These are phyloP conservation scores for Suillus clintonianus DNA, from an alignment of 768 basidiomycete genomes.

Conservation along the genomic window DNA sequence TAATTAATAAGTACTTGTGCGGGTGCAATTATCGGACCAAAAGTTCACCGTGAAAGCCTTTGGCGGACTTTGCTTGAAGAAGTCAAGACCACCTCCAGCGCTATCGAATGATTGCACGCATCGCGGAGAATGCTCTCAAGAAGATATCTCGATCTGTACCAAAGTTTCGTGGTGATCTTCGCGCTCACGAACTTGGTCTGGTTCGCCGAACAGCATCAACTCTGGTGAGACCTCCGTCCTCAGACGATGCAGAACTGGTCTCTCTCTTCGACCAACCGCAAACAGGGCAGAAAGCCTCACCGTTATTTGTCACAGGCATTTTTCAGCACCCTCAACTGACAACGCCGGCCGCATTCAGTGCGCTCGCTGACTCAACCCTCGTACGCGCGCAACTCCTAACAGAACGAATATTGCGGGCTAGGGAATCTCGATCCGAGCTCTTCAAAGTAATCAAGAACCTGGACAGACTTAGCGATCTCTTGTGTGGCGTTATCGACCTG, in stretches of 20 bases:
- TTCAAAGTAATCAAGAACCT: conserved; percentile 91
- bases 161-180: conserved; percentile 46
- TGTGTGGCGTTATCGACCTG: conserved; percentile 96
- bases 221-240: conserved; percentile 52
- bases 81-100: conserved; percentile 1
- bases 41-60: not conserved
- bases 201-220: conserved; percentile 38
- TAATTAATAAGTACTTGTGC: no score
- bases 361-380: conserved; percentile 78
- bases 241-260: conserved; percentile 66
- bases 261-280: conserved; percentile 72
- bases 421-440: conserved; percentile 73
- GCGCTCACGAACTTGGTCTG: conserved; percentile 26
- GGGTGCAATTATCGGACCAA: conserved; percentile 1
- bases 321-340: conserved; percentile 80
- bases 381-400: conserved; percentile 81
- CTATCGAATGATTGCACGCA: conserved; percentile 35
- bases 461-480: conserved; percentile 92
- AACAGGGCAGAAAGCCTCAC: conserved; percentile 35
- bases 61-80: not conserved
- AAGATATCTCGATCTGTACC: conserved; percentile 36
- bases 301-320: conserved; percentile 68
- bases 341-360: conserved; percentile 65
- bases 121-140: conserved; percentile 42
- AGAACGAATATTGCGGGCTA: conserved; percentile 75